phyloP scores from a whole-genome alignment of 2,329 filamentous ascomycete species.

The Periglandula ipomoeae region DNA sequence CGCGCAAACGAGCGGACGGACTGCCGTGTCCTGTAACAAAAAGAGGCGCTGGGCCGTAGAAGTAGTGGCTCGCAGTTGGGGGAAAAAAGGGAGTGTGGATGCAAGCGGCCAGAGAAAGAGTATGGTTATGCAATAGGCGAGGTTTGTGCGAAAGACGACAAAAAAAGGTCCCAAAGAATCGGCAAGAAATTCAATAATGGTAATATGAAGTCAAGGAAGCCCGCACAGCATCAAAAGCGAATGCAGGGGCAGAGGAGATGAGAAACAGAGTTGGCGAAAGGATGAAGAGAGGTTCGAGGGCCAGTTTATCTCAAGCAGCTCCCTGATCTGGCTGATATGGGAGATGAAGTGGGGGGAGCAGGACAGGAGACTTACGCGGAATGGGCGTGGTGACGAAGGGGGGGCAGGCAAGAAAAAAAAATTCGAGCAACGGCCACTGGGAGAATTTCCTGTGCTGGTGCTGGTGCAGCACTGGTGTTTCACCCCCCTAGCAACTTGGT shows the following conservation, averaged over 20 bases:
- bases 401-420: not conserved
- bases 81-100: not conserved
- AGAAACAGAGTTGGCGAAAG: not conserved
- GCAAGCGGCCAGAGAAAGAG: slow-evolving; percentile 3
- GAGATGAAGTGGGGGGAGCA: not conserved
- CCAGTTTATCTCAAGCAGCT: not conserved
- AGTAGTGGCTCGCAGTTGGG: slow-evolving; percentile 8
- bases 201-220: not conserved
- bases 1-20: slow-evolving; percentile 32
- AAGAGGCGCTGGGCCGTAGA: slow-evolving; percentile 5
- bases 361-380: not conserved
- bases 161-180: not conserved
- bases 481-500: not conserved
- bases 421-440: not conserved
- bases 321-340: not conserved
- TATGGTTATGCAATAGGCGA: slow-evolving; percentile 26
- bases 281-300: not conserved
- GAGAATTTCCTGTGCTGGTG: not conserved
- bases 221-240: not conserved
- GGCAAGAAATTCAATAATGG: not conserved
- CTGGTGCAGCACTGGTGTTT: not conserved
- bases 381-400: not conserved
- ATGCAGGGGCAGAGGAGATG: not conserved
- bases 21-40: slow-evolving; percentile 18
- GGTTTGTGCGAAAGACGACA: not conserved